phyloP scores from a whole-genome alignment of 768 basidiomycete genomes.

The Hygrocybe coccinea region DNA sequence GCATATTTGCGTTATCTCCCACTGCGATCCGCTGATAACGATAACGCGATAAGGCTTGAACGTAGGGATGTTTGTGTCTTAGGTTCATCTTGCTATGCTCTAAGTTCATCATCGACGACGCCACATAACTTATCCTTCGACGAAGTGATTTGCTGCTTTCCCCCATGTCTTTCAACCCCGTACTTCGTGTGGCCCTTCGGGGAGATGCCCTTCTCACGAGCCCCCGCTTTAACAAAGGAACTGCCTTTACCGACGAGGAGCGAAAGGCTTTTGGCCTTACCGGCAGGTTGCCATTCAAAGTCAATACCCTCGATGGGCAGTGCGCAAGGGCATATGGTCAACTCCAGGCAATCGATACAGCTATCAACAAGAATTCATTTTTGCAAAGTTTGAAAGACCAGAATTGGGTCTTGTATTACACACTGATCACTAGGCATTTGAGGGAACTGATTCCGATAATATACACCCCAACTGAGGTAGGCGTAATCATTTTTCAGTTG shows the following conservation, averaged over 20 bases:
- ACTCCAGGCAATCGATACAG: constrained; percentile 32
- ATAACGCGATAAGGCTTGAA: no score
- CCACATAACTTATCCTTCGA: no score
- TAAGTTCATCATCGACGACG: no score
- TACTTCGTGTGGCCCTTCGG: constrained; percentile 47
- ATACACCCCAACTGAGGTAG: constrained; percentile 77
- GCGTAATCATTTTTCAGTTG: constrained; percentile 12
- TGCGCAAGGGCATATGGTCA: constrained; percentile 70
- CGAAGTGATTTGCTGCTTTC: neutral
- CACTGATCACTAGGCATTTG: constrained; percentile 53
- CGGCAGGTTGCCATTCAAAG: constrained; percentile 45
- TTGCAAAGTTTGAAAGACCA: constrained; percentile 71
- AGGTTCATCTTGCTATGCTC: no score
- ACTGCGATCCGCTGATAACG: neutral
- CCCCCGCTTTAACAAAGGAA: constrained; percentile 76
- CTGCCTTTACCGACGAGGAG: constrained; percentile 65
- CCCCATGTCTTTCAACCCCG: constrained; percentile 7
- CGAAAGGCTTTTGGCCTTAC: constrained; percentile 62
- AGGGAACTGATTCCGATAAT: constrained; percentile 65
- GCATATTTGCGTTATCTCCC: neutral
- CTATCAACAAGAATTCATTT: constrained; percentile 66
- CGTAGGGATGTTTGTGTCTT: no score
- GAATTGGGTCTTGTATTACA: constrained; percentile 80
- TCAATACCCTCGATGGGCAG: constrained; percentile 72
- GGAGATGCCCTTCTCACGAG: constrained; percentile 60